A percentile compares a stretch with the other conserved stretches of the same genome.
Evolutionary conservation across 176 grass and related monocot species (phyloP).

Genomic region (Dactylis glomerata): DNA sequence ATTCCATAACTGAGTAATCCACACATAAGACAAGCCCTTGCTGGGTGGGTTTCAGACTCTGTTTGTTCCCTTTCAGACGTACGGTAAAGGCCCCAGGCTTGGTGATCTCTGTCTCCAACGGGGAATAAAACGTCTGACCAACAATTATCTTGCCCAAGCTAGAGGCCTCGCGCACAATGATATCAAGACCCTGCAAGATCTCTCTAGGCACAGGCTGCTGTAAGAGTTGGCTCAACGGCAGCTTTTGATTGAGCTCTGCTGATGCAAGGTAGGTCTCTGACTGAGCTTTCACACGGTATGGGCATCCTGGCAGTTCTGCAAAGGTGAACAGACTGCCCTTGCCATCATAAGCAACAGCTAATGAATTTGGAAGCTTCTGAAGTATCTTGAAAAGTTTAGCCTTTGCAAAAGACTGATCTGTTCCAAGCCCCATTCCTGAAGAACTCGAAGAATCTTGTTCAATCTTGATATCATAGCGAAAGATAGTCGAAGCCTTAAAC

Average conservation of each 20-base stretch:
- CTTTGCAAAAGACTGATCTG: conserved; percentile 22
- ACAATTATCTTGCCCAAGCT: conserved; percentile 20
- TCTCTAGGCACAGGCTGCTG: conserved; percentile 29
- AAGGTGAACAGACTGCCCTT: conserved; percentile 26
- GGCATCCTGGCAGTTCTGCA: conserved; percentile 21
- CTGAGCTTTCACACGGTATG: conserved; percentile 12
- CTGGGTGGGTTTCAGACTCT: conserved; percentile 33
- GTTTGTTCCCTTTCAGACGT: conserved; percentile 33
- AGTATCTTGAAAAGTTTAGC: conserved; percentile 36
- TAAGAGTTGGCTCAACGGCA: conserved; percentile 15
- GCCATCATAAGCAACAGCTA: conserved; percentile 41
- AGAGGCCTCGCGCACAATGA: conserved; percentile 44
- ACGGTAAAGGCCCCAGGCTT: too few relatives aligned
- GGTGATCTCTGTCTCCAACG: too few relatives aligned
- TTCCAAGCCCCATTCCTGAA: conserved; percentile 25
- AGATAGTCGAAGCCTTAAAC: conserved; percentile 22
- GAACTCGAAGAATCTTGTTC: not conserved
- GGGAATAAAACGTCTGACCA: conserved; percentile 42
- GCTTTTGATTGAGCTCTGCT: conserved; percentile 23
- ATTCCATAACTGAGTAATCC: conserved; percentile 49
- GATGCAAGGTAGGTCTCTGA: conserved; percentile 21
- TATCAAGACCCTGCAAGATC: conserved; percentile 46
- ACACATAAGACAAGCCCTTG: conserved; percentile 32
- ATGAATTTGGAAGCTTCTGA: not conserved
- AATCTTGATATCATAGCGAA: conserved; percentile 38